Conservation (phyloP, 2,329 filamentous ascomycete species). For the Escovopsis sp. region DNA sequence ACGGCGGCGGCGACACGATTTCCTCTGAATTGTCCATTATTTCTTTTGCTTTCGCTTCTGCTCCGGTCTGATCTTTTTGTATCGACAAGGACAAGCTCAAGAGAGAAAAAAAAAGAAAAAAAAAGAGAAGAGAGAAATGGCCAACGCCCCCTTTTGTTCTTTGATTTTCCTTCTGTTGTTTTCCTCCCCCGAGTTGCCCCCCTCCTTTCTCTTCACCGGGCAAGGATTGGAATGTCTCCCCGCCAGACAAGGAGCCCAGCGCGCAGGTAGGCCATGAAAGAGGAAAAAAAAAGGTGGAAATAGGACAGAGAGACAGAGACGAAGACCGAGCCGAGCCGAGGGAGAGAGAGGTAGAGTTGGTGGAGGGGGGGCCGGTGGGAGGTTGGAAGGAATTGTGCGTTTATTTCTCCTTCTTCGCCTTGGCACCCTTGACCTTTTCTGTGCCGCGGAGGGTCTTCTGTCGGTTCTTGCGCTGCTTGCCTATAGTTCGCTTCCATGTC, state of each 20-base stretch:
- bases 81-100: no score
- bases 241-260: no score
- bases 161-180: no score
- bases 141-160: constrained; percentile 5
- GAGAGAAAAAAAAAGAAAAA: no score
- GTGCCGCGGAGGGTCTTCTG: constrained; percentile 96
- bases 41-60: no score
- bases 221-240: no score
- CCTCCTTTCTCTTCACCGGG: no score
- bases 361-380: no score
- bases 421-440: constrained; percentile 93
- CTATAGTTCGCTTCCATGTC: constrained; percentile 32
- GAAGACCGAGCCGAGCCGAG: constrained; percentile 13
- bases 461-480: constrained; percentile 99
- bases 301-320: constrained; percentile 5
- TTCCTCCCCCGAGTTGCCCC: no score
- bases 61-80: no score
- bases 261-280: constrained; percentile 2
- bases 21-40: no score
- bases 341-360: constrained; percentile 10
- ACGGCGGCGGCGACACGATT: no score
- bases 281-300: constrained; percentile 14
- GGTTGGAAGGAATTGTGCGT: constrained; percentile 16
- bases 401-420: constrained; percentile 90
- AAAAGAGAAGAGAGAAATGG: background rate